Percentiles rank a stretch among this genome's conserved stretches.
These are phyloP conservation scores for Penicillium dipodomyicola DNA, from an alignment of 495 filamentous ascomycete species.

Conservation along the genomic window DNA sequence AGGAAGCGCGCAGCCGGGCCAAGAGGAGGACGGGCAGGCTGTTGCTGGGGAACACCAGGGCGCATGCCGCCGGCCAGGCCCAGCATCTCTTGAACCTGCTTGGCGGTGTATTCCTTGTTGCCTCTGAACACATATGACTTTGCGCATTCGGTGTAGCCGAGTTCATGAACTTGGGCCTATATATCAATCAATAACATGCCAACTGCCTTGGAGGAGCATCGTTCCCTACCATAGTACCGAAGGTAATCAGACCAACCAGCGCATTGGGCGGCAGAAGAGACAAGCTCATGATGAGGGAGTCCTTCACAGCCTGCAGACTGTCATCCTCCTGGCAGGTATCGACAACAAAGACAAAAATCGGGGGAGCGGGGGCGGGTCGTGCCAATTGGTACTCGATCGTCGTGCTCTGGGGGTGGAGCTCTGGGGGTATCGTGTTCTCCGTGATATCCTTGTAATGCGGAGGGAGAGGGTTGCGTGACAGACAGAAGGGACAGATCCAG, in stretches of 20 bases:
- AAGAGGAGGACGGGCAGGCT: slow-evolving; percentile 75
- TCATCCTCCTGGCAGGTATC: slow-evolving; percentile 99
- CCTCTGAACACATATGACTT: slow-evolving; percentile 99
- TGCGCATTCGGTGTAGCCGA: slow-evolving; percentile 95
- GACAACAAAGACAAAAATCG: slow-evolving; percentile 96
- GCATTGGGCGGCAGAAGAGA: slow-evolving; percentile 90
- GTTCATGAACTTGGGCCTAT: slow-evolving; percentile 93
- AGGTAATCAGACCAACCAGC: slow-evolving; percentile 92
- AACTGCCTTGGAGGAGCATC: background rate
- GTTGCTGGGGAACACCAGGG: slow-evolving; percentile 63
- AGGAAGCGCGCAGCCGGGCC: slow-evolving; percentile 88
- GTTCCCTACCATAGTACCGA: slow-evolving; percentile 81
- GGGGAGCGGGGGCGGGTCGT: slow-evolving; percentile 86
- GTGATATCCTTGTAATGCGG: slow-evolving; percentile 99
- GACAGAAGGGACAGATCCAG: slow-evolving; percentile 99
- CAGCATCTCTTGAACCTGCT: slow-evolving; percentile 99
- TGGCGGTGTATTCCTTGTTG: slow-evolving; percentile 93
- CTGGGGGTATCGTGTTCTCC: slow-evolving; percentile 87
- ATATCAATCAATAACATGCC: slow-evolving; percentile 24
- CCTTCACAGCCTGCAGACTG: slow-evolving; percentile 91
- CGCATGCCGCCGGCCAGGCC: slow-evolving; percentile 68
- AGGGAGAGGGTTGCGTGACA: slow-evolving; percentile 90
- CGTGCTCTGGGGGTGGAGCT: slow-evolving; percentile 89
- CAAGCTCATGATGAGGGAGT: slow-evolving; percentile 95
- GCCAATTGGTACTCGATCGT: slow-evolving; percentile 97